These are phyloP conservation scores for Exophiala xenobiotica DNA, from an alignment of 2,329 filamentous ascomycete species.

Conservation along the genomic window DNA sequence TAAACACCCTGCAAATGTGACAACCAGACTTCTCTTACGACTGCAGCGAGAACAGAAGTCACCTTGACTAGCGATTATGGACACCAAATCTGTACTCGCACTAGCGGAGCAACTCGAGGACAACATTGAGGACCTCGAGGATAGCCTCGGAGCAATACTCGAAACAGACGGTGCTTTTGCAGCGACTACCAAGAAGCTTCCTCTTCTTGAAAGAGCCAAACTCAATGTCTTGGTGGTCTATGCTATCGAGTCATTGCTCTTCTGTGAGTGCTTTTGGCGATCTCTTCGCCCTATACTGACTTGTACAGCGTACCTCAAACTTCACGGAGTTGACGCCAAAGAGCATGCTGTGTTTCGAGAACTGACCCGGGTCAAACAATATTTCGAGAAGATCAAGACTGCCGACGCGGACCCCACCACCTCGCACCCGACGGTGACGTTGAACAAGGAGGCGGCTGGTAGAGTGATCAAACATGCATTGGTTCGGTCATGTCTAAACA, in stretches of 20 bases:
- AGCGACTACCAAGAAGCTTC: slow-evolving; percentile 72
- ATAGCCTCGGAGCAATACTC: slow-evolving; percentile 71
- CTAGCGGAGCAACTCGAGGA: slow-evolving; percentile 72
- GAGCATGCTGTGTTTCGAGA: slow-evolving; percentile 83
- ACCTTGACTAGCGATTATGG: slow-evolving; percentile 9
- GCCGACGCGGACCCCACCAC: slow-evolving; percentile 61
- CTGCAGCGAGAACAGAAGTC: not conserved
- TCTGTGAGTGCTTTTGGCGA: slow-evolving; percentile 58
- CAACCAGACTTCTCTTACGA: too few species aligned
- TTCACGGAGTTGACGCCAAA: slow-evolving; percentile 78
- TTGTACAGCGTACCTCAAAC: slow-evolving; percentile 65
- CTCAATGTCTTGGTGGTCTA: slow-evolving; percentile 86
- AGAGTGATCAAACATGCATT: slow-evolving; percentile 81
- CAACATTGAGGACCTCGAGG: slow-evolving; percentile 76
- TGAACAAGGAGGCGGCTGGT: slow-evolving; percentile 74
- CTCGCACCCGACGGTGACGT: slow-evolving; percentile 56
- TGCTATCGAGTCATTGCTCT: slow-evolving; percentile 78
- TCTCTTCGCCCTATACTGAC: slow-evolving; percentile 8
- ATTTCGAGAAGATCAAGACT: slow-evolving; percentile 86
- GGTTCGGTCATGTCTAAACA: slow-evolving; percentile 44
- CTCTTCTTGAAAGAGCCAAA: slow-evolving; percentile 92
- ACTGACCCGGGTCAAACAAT: slow-evolving; percentile 81
- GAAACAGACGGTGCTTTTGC: slow-evolving; percentile 59
- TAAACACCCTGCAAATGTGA: too few species aligned
- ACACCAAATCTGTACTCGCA: slow-evolving; percentile 49